Percentiles rank a stretch among this genome's conserved stretches.
phyloP scores from a whole-genome alignment of 345 rosid genomes.

The Eucalyptus coolabah region DNA sequence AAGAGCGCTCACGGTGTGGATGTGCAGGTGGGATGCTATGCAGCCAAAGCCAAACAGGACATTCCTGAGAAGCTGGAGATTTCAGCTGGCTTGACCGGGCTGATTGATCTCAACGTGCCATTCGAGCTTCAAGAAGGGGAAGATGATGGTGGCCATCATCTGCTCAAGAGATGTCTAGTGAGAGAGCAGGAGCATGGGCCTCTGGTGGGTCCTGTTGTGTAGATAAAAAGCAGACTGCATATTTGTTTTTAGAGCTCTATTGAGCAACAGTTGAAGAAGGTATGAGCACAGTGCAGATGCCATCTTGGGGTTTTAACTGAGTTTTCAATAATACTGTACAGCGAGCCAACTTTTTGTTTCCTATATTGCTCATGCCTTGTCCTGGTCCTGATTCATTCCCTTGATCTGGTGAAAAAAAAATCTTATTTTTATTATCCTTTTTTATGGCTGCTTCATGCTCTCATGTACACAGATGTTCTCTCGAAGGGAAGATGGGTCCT shows the following conservation, averaged over 20 bases:
- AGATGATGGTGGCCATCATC: not conserved
- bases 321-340: not conserved
- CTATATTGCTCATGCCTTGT: not conserved
- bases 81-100: not conserved
- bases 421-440: not conserved
- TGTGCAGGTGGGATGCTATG: not conserved
- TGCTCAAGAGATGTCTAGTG: not conserved
- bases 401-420: not conserved
- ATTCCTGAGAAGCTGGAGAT: not conserved
- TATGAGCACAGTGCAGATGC: not conserved
- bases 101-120: not conserved
- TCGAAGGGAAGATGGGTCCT: not conserved
- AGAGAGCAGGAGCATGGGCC: not conserved
- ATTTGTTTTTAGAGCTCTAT: not conserved
- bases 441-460: not conserved
- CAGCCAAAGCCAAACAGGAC: not conserved
- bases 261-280: not conserved
- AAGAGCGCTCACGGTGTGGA: not conserved
- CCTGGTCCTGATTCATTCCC: not conserved
- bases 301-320: not conserved
- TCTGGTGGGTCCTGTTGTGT: not conserved
- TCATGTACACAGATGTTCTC: not conserved
- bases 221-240: not conserved
- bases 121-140: not conserved
- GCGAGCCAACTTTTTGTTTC: not conserved